Evolutionary conservation across 257 asterid genomes (phyloP).

Genomic region (Solanum rostratum): DNA sequence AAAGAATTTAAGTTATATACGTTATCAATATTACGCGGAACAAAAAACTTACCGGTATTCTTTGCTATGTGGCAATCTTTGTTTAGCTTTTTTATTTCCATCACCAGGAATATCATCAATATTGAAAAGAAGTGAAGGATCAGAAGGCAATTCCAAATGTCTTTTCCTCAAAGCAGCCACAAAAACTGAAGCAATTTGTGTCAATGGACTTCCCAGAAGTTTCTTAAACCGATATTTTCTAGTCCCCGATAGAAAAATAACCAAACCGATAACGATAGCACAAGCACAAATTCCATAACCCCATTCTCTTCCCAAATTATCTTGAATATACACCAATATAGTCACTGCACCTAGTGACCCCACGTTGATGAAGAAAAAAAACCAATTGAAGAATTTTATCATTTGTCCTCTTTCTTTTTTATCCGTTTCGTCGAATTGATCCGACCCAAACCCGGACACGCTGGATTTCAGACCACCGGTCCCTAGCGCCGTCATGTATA

Average conservation of each 20-base stretch:
- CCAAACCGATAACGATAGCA: constrained; percentile 42
- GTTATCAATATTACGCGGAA: neutral
- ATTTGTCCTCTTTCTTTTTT: constrained; percentile 42
- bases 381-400: constrained; percentile 82
- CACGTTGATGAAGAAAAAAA: constrained; percentile 66
- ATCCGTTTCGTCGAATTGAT: constrained; percentile 71
- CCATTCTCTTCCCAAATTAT: constrained; percentile 61
- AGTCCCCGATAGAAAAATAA: constrained; percentile 48
- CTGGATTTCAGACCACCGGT: constrained; percentile 88
- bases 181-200: constrained; percentile 51
- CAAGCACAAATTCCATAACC: constrained; percentile 85
- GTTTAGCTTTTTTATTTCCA: constrained; percentile 25
- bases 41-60: constrained; percentile 42
- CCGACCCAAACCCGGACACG: constrained; percentile 84
- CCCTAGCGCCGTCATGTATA: constrained; percentile 78
- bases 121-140: constrained; percentile 27
- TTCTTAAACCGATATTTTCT: constrained; percentile 53
- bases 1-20: neutral
- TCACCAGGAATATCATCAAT: constrained; percentile 20
- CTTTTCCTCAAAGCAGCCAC: constrained; percentile 59
- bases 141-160: constrained; percentile 32
- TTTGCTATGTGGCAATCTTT: constrained; percentile 51
- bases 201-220: constrained; percentile 59
- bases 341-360: constrained; percentile 80
- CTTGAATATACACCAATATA: constrained; percentile 69